Evolutionary conservation across 1,284 basidiomycete species (phyloP), one percentile per base, ranked within the genome.

Genomic region (Flammula alnicola): DNA sequence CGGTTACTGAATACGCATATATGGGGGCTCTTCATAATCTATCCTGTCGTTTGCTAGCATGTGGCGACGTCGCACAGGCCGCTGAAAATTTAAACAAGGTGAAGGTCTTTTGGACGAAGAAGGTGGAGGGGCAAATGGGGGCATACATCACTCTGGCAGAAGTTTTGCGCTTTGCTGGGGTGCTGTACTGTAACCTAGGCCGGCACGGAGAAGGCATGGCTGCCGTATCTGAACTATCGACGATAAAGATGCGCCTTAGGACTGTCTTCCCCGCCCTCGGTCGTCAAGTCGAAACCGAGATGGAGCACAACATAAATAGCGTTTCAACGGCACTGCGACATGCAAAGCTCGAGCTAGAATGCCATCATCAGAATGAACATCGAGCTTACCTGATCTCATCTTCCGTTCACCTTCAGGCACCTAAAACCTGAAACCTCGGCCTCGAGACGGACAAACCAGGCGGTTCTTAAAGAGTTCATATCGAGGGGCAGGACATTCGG

Each of bases 281-380:
- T 1, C 10, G 22, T n/a, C 4, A 23, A n/a, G 41, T 31, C 3
- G 20, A 47, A 23, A 17, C 47, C 14, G 33, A 43, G n/a, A 27
- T 52, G 11, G 11, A 38, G 23, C 41, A 31, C 10, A 35, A 47
- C n/a, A n/a, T n/a, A n/a, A n/a, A n/a, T n/a, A n/a, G n/a, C n/a
- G n/a, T n/a, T n/a, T n/a, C n/a, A n/a, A n/a, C n/a, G n/a, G n/a
- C n/a, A n/a, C n/a, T n/a, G n/a, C n/a, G n/a, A n/a, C n/a, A n/a
- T n/a, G n/a, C n/a, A n/a, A n/a, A n/a, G n/a, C n/a, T n/a, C n/a
- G n/a, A n/a, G n/a, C n/a, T n/a, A n/a, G n/a, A n/a, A n/a, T n/a
- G n/a, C n/a, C n/a, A n/a, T n/a, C n/a, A n/a, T n/a, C n/a, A n/a
- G n/a, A n/a, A n/a, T n/a, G n/a, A n/a, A n/a, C n/a, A n/a, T n/a